Evolutionary conservation across 2,329 filamentous ascomycete species (phyloP), one percentile per base, ranked within the genome.

Genomic region (Pezicula carpinea): DNA sequence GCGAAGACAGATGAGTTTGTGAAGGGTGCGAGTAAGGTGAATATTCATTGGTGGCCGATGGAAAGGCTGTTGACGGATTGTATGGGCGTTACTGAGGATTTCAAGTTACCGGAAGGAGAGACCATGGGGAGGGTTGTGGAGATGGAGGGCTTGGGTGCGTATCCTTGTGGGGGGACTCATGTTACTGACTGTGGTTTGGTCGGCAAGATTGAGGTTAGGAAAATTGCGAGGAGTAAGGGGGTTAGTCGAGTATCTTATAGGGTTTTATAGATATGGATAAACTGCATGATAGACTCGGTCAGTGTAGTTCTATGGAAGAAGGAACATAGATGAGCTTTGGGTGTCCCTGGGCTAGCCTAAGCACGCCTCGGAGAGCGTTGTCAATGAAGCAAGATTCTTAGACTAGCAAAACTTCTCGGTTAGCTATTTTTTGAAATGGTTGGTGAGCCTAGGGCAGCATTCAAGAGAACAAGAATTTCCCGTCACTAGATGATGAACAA

Each of bases 81-180:
- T 40, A 65, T 66, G 59, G 64, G 64, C 19, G 64, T 40, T 15
- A 26, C 11, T 64, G 60, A 55, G 53, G 34, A 56, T 54, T 29
- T 67, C 33, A 58, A 69, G 42, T 63, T 66, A 50, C 68, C 69
- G 7, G 65, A 66, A 0, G 77, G 75, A 19, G 76, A 76, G 54
- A 39, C 50, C 15, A 81, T 77, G 60, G 79, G 83, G 26, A 71
- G 85, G 7, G 82, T 88, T 0, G 84, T 89, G 19, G 76, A 79
- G 49, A 86, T 89, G 50, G 76, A 80, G 0, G 84, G 83, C 0
- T 76, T 78, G 0, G 86, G 84, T 55, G 76, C 76, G 21, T 89
- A 89, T 68, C 84, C 85, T 1, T 89, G 86, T 63, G 86, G 85
- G 6, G 85, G 85, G 0, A 89, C 85, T 21, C 86, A 89, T 69